Percentiles rank a stretch among this genome's conserved stretches.
These are phyloP conservation scores for Trichothecium sympodiale DNA, from an alignment of 2,329 filamentous ascomycete species.

Conservation along the genomic window DNA sequence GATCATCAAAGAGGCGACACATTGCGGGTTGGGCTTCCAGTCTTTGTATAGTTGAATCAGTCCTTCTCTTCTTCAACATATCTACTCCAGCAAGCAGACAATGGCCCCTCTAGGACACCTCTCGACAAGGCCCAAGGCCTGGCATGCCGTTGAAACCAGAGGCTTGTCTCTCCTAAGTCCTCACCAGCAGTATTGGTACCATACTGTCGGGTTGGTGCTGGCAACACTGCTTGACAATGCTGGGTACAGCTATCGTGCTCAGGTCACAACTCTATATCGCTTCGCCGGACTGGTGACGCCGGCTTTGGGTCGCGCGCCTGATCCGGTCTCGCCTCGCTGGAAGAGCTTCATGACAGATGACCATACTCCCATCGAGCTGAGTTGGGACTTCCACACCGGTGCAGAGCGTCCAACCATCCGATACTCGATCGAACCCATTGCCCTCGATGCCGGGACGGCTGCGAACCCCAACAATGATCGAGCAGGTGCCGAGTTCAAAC, in stretches of 20 bases:
- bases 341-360: slow-evolving; percentile 29
- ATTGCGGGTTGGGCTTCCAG: too few species aligned
- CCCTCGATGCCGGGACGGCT: slow-evolving; percentile 12
- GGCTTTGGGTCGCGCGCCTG: neutral
- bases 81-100: too few species aligned
- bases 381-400: slow-evolving; percentile 20
- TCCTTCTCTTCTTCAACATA: too few species aligned
- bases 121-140: slow-evolving; percentile 3
- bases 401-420: slow-evolving; percentile 14
- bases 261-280: neutral
- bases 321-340: slow-evolving; percentile 10
- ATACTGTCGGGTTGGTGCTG: slow-evolving; percentile 1
- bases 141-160: neutral
- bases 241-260: slow-evolving; percentile 1
- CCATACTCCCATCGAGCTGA: slow-evolving; percentile 23
- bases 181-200: slow-evolving; percentile 3
- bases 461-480: slow-evolving; percentile 13
- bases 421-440: slow-evolving; percentile 21
- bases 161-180: neutral
- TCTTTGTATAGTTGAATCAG: too few species aligned
- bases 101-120: too few species aligned
- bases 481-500: slow-evolving; percentile 2
- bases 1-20: too few species aligned
- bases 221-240: slow-evolving; percentile 2
- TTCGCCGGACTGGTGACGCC: neutral